Percentiles rank a stretch among this genome's conserved stretches.
These are phyloP conservation scores for Solanum rostratum DNA, from an alignment of 257 asterid species.

Conservation along the genomic window DNA sequence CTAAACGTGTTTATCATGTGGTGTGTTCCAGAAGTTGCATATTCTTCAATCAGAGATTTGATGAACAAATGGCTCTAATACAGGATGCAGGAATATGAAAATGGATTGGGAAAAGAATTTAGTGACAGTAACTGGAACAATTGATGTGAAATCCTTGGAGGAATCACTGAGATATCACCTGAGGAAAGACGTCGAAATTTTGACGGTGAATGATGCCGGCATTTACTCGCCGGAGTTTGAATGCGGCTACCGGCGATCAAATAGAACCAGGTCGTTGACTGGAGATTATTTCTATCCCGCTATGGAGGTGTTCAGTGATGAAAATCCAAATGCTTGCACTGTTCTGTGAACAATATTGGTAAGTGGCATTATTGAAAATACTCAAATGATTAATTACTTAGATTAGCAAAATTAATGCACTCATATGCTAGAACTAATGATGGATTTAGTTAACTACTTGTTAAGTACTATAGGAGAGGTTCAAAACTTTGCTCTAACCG, in stretches of 20 bases:
- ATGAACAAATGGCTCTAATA: neutral
- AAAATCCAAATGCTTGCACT: neutral
- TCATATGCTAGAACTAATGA: neutral
- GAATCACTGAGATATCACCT: constrained; percentile 46
- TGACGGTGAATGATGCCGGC: constrained; percentile 24
- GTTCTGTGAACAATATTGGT: neutral
- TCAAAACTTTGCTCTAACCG: neutral
- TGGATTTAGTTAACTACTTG: neutral
- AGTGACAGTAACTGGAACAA: constrained; percentile 70
- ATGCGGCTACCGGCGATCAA: neutral
- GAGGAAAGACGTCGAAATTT: constrained; percentile 42
- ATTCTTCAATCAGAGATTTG: neutral
- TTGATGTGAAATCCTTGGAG: constrained; percentile 63
- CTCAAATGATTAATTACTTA: neutral
- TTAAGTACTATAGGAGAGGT: neutral
- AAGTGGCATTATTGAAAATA: neutral
- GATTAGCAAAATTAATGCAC: neutral
- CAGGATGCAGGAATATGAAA: constrained; percentile 51
- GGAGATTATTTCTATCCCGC: neutral
- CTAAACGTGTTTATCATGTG: neutral
- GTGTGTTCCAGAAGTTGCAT: neutral
- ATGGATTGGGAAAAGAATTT: constrained; percentile 47
- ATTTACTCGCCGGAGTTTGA: neutral
- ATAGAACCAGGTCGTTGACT: neutral
- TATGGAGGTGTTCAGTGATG: neutral